These are phyloP conservation scores for Aspergillus glaucus DNA, from an alignment of 2,329 filamentous ascomycete species.

Conservation along the genomic window DNA sequence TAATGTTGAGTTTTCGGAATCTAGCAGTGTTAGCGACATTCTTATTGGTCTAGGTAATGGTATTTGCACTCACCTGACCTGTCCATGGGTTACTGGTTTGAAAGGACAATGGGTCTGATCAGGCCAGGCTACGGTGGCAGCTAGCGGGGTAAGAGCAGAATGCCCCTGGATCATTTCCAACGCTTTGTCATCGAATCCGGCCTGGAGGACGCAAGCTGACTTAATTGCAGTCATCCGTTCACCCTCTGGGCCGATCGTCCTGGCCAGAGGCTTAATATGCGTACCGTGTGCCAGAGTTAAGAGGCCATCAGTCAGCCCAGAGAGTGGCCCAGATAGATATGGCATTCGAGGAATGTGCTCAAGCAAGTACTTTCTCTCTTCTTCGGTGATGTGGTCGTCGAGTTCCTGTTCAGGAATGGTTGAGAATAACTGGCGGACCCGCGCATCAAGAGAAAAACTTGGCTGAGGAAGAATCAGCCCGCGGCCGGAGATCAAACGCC, in stretches of 20 bases:
- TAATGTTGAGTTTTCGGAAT: slow-evolving; percentile 43
- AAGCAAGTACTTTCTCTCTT: background rate
- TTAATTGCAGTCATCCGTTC: background rate
- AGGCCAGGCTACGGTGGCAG: slow-evolving; percentile 2
- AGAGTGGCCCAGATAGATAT: slow-evolving; percentile 27
- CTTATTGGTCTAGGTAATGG: no score
- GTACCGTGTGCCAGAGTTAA: slow-evolving; percentile 31
- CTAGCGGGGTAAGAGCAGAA: slow-evolving; percentile 5
- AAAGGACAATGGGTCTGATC: slow-evolving; percentile 26
- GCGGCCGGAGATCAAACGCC: slow-evolving; percentile 29
- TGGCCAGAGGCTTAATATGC: slow-evolving; percentile 37
- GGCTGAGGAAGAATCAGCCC: slow-evolving; percentile 39
- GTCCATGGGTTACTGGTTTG: slow-evolving; percentile 45
- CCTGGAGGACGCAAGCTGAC: background rate
- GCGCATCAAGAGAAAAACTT: slow-evolving; percentile 25
- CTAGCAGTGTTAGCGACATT: no score
- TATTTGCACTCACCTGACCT: no score
- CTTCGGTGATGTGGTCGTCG: background rate
- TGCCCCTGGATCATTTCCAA: background rate
- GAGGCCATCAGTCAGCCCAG: slow-evolving; percentile 28
- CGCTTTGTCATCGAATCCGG: background rate
- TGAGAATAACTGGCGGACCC: slow-evolving; percentile 29
- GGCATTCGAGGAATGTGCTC: slow-evolving; percentile 3
- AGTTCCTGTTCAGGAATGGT: slow-evolving; percentile 15
- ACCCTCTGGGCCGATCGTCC: background rate